Conservation (phyloP, 2,329 filamentous ascomycete species). For the Pseudogymnoascus sp. region DNA sequence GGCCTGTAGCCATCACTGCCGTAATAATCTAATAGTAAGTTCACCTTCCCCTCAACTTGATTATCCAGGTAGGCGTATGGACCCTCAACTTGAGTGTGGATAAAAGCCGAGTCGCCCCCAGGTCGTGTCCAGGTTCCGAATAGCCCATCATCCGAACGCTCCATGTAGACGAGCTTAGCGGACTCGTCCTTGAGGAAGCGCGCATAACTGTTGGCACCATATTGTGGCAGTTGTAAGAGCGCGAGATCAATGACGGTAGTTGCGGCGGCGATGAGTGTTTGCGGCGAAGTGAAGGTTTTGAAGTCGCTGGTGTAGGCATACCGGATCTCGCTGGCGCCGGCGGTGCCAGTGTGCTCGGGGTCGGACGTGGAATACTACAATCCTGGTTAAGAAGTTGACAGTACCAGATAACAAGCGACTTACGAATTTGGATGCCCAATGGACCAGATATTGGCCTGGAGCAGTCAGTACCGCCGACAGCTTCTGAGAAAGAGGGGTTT, state of each 20-base stretch:
- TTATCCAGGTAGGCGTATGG: conserved; percentile 40
- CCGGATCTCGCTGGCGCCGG: conserved; percentile 39
- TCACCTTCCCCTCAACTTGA: conserved; percentile 30
- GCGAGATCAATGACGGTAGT: conserved; percentile 49
- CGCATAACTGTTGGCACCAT: conserved; percentile 34
- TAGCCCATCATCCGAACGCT: conserved; percentile 39
- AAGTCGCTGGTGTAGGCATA: conserved; percentile 50
- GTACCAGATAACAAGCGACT: conserved; percentile 12
- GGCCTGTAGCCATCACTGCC: conserved; percentile 41
- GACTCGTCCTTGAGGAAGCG: conserved; percentile 50
- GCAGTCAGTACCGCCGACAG: conserved; percentile 9
- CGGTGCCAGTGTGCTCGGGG: conserved; percentile 38
- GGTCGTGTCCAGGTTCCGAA: conserved; percentile 45
- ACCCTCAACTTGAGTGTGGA: conserved; percentile 37
- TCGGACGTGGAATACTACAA: conserved; percentile 40
- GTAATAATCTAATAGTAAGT: conserved; percentile 44
- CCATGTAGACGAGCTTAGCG: conserved; percentile 42
- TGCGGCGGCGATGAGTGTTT: conserved; percentile 42
- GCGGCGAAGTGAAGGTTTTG: conserved; percentile 40
- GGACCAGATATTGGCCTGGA: conserved; percentile 36
- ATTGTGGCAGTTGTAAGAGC: conserved; percentile 36
- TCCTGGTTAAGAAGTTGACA: not conserved
- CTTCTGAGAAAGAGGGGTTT: not conserved
- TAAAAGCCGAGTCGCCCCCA: conserved; percentile 35
- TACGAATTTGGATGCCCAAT: conserved; percentile 42